These are phyloP conservation scores for Micromonas commoda DNA, from an alignment of 139 green algal genomes.

Conservation along the genomic window DNA sequence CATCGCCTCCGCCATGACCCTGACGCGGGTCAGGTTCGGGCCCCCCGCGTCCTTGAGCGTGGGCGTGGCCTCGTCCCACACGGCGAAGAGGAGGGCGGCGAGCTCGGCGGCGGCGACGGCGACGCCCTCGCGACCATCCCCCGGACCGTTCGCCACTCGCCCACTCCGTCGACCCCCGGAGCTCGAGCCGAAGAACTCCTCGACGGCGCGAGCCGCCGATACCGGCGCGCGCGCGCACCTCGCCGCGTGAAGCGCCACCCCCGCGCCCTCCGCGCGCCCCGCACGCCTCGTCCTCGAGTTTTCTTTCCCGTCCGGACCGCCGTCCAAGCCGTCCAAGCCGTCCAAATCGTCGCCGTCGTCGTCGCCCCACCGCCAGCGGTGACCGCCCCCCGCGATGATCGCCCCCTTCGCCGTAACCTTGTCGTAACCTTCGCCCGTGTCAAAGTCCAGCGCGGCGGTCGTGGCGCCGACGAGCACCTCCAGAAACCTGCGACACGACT, in stretches of 20 bases:
- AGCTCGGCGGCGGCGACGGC: not conserved
- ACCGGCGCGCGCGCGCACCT: not conserved
- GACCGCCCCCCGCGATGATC: too few species aligned
- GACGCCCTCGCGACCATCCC: not conserved
- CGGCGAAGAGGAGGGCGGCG: not conserved
- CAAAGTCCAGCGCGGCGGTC: not conserved
- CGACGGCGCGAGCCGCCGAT: not conserved
- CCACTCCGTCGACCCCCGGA: too few species aligned
- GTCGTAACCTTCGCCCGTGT: too few species aligned
- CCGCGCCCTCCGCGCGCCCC: not conserved
- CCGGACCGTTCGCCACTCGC: too few species aligned
- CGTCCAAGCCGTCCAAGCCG: not conserved
- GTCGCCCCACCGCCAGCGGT: not conserved
- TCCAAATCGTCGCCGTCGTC: not conserved
- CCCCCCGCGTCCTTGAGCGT: not conserved
- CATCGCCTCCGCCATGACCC: not conserved
- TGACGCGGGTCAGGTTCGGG: not conserved
- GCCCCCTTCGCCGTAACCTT: too few species aligned
- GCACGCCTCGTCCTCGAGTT: not conserved
- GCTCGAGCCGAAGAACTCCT: not conserved
- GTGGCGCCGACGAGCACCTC: not conserved
- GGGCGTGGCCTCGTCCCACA: constrained; percentile 4
- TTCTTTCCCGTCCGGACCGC: not conserved
- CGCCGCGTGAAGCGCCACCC: not conserved
- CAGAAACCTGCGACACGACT: not conserved